phyloP scores from a whole-genome alignment of 768 basidiomycete genomes.

The Auricularia sp. region DNA sequence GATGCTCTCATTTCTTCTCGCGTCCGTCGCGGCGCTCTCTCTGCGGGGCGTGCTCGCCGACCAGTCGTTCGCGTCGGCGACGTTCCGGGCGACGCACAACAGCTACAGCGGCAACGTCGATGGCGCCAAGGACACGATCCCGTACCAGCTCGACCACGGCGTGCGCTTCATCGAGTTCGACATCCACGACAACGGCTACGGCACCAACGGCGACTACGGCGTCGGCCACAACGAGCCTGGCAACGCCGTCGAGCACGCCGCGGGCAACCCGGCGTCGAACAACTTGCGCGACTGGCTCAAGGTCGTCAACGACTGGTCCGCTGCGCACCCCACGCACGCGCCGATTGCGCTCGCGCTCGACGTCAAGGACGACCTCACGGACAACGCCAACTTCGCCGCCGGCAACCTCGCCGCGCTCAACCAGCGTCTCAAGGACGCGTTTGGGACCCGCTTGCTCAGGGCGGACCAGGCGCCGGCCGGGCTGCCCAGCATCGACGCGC shows the following conservation, averaged over 20 bases:
- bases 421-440: not conserved
- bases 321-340: not conserved
- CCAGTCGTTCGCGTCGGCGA: not conserved
- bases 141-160: not conserved
- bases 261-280: not conserved
- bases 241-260: not conserved
- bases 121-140: not conserved
- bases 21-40: not conserved
- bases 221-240: not conserved
- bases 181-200: not conserved
- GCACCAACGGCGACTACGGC: not conserved
- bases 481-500: not conserved
- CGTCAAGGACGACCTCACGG: not conserved
- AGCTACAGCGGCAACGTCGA: not conserved
- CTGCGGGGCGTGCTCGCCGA: not conserved
- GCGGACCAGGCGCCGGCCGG: not conserved
- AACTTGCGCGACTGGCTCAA: not conserved
- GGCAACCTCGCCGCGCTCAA: not conserved
- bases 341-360: not conserved
- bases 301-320: not conserved
- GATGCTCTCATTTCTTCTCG: not conserved
- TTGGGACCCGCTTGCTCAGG: not conserved
- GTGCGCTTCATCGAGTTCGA: slow-evolving; percentile 1
- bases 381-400: not conserved
- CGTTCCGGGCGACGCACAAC: not conserved